Conservation (phyloP, 768 basidiomycete species). For the Lentinula guzmanii region DNA sequence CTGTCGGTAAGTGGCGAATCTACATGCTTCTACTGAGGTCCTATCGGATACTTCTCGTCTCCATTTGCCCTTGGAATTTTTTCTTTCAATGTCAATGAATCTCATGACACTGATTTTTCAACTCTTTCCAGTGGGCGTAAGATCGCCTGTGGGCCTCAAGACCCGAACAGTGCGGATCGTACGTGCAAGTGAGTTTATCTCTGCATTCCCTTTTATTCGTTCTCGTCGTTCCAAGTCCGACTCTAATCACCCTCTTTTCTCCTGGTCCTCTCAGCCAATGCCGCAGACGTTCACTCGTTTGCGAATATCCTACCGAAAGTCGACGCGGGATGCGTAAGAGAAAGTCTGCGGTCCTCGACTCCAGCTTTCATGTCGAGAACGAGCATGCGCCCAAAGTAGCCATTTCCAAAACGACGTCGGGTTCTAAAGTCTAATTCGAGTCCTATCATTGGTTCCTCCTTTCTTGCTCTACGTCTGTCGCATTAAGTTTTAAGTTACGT, state of each 20-base stretch:
- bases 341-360: slow-evolving; percentile 18
- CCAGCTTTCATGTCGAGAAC: neutral
- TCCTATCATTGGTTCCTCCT: neutral
- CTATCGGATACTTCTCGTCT: neutral
- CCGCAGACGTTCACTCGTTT: slow-evolving; percentile 59
- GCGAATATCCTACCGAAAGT: slow-evolving; percentile 68
- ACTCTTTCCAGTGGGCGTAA: slow-evolving; percentile 17
- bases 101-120: neutral
- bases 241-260: slow-evolving; percentile 13
- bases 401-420: neutral
- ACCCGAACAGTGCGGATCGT: slow-evolving; percentile 28
- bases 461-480: neutral
- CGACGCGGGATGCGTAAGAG: slow-evolving; percentile 63
- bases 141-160: slow-evolving; percentile 32
- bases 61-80: neutral
- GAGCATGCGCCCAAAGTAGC: neutral
- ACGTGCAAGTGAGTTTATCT: slow-evolving; percentile 31
- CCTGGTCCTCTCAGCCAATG: slow-evolving; percentile 51
- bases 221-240: neutral
- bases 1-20: slow-evolving; percentile 21
- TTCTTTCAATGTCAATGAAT: neutral
- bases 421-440: neutral
- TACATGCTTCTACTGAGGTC: neutral
- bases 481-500: slow-evolving; percentile 2
- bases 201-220: neutral